phyloP scores from a whole-genome alignment of 805 yeast species.

The Wickerhamomyces chaumierensis region DNA sequence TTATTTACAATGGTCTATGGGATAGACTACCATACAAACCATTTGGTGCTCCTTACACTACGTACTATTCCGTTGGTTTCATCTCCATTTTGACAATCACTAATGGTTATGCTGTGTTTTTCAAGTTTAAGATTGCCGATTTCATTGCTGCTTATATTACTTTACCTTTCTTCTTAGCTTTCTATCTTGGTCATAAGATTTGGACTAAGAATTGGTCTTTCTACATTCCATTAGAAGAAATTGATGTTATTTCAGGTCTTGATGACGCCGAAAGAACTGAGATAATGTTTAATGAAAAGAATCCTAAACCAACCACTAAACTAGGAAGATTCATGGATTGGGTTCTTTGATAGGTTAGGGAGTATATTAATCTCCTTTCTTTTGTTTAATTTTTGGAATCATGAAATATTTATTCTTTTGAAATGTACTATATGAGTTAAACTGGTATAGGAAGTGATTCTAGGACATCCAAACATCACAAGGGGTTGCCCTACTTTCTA shows the following conservation, averaged over 20 bases:
- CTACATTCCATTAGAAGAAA: slow-evolving; percentile 40
- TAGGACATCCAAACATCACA: too few species aligned
- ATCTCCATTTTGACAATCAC: slow-evolving; percentile 47
- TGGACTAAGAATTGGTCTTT: slow-evolving; percentile 33
- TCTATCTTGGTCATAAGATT: slow-evolving; percentile 49
- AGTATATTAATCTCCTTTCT: too few species aligned
- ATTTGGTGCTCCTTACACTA: slow-evolving; percentile 43
- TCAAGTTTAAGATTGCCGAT: slow-evolving; percentile 30
- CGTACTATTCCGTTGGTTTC: slow-evolving; percentile 40
- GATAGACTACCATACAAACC: slow-evolving; percentile 52
- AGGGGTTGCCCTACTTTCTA: too few species aligned
- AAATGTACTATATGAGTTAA: too few species aligned
- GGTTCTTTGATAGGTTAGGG: slow-evolving; percentile 7
- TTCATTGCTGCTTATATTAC: slow-evolving; percentile 69
- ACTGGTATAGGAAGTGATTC: too few species aligned
- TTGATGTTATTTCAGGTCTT: slow-evolving; percentile 52
- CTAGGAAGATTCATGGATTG: slow-evolving; percentile 14
- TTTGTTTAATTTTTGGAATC: too few species aligned
- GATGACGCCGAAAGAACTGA: slow-evolving; percentile 40
- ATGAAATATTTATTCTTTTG: too few species aligned
- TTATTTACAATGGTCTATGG: slow-evolving; percentile 36
- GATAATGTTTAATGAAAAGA: slow-evolving; percentile 7
- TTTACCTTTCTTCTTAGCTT: slow-evolving; percentile 38
- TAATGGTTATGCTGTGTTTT: slow-evolving; percentile 63
- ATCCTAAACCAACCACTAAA: slow-evolving; percentile 1